Evolutionary conservation across 495 filamentous ascomycete species (phyloP).

Genomic region (Trichoderma gamsii): DNA sequence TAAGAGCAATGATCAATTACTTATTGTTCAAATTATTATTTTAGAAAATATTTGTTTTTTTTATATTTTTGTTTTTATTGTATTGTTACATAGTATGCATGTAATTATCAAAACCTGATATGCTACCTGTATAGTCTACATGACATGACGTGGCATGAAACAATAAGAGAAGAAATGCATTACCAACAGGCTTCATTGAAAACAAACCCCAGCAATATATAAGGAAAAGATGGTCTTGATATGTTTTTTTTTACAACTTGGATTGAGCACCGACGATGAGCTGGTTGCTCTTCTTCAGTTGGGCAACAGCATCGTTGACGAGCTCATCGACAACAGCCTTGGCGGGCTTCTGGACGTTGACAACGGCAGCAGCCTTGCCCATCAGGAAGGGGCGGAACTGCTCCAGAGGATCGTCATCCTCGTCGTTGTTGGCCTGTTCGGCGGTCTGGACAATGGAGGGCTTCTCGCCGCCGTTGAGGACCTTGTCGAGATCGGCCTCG

Average conservation of each 20-base stretch:
- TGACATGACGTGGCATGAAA: not conserved
- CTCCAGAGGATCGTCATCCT: conserved; percentile 71
- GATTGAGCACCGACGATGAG: conserved; percentile 40
- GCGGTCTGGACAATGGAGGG: conserved; percentile 69
- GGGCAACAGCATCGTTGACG: conserved; percentile 69
- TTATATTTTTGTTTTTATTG: not conserved
- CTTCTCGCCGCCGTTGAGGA: conserved; percentile 58
- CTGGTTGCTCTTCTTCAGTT: conserved; percentile 58
- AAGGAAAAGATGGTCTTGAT: not conserved
- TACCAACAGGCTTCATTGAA: conserved; percentile 1
- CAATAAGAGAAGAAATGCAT: not conserved
- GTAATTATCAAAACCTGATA: conserved; percentile 1
- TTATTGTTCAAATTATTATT: too few relatives aligned
- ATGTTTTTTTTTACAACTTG: conserved; percentile 49
- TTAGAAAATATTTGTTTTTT: too few relatives aligned
- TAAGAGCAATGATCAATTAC: not conserved
- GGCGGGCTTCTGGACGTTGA: conserved; percentile 86
- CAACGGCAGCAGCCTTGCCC: conserved; percentile 92
- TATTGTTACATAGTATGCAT: not conserved
- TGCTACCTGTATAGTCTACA: conserved; percentile 7
- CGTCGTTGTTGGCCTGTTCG: conserved; percentile 53
- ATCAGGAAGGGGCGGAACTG: conserved; percentile 88
- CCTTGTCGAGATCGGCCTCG: conserved; percentile 86
- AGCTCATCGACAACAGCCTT: conserved; percentile 95
- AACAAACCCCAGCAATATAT: not conserved